These are phyloP conservation scores for Penicillium sp. DNA, from an alignment of 2,329 filamentous ascomycete species.

Conservation along the genomic window DNA sequence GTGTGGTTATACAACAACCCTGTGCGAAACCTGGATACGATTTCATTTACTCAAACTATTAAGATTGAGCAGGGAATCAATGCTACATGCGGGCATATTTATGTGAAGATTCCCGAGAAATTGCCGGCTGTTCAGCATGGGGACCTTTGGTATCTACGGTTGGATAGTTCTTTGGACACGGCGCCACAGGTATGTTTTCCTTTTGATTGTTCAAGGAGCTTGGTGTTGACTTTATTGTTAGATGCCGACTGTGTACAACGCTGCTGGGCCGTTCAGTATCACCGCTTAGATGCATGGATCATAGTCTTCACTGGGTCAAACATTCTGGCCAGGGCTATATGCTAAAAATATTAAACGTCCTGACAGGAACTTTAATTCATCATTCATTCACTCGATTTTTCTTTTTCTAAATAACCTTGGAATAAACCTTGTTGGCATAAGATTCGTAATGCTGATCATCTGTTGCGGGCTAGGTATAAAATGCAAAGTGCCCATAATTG, in stretches of 20 bases:
- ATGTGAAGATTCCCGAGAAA: conserved; percentile 26
- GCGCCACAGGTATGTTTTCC: conserved; percentile 30
- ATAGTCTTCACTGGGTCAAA: background rate
- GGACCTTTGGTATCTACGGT: conserved; percentile 31
- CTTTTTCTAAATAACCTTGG: background rate
- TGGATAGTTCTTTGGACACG: conserved; percentile 21
- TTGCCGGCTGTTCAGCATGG: conserved; percentile 28
- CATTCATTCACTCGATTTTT: background rate
- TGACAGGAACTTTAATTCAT: background rate
- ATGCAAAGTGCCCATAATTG: background rate
- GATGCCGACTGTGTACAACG: conserved; percentile 32
- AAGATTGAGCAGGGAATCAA: conserved; percentile 22
- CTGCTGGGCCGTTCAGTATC: conserved; percentile 30
- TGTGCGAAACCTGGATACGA: conserved; percentile 19
- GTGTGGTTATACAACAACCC: conserved; percentile 35
- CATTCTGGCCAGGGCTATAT: background rate
- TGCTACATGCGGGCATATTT: conserved; percentile 18
- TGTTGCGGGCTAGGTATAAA: background rate
- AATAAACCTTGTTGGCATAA: background rate
- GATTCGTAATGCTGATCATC: background rate
- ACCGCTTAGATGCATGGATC: conserved; percentile 10
- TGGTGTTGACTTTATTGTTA: conserved; percentile 8
- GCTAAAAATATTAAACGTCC: background rate
- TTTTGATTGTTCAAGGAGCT: background rate
- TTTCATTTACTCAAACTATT: conserved; percentile 22